Percentiles rank a stretch among this genome's conserved stretches.
phyloP scores from a whole-genome alignment of 805 yeast species.

The Hyphopichia homilentoma region DNA sequence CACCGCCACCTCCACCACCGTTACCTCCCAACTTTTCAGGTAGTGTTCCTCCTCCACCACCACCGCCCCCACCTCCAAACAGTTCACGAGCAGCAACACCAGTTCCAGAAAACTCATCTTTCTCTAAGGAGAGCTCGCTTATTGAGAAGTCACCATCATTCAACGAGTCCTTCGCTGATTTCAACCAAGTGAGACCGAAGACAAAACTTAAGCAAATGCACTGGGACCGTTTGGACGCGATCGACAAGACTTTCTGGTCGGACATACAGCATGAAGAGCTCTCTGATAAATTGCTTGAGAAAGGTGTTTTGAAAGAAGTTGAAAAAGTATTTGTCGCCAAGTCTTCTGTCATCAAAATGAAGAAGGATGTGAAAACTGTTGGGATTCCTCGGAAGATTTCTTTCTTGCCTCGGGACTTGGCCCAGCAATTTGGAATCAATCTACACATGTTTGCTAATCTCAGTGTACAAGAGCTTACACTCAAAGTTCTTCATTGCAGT shows the following conservation, averaged over 20 bases:
- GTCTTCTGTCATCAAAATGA: conserved; percentile 41
- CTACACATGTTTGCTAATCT: conserved; percentile 69
- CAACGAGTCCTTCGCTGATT: too few species aligned
- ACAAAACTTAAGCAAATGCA: conserved; percentile 88
- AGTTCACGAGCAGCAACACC: not conserved
- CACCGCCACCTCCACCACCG: conserved; percentile 18
- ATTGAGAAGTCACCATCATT: too few species aligned
- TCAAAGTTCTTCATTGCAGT: conserved; percentile 74
- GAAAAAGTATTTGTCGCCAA: conserved; percentile 87
- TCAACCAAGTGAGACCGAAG: conserved; percentile 61
- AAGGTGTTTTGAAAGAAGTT: conserved; percentile 79
- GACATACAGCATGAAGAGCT: conserved; percentile 54
- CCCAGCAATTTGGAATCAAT: conserved; percentile 94
- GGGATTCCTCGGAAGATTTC: too few species aligned
- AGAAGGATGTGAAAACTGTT: conserved; percentile 21
- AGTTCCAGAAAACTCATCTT: conserved; percentile 1
- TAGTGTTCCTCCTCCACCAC: conserved; percentile 9
- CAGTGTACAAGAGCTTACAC: conserved; percentile 62
- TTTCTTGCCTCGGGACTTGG: conserved; percentile 75
- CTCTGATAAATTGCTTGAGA: conserved; percentile 61
- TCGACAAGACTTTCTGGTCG: conserved; percentile 86
- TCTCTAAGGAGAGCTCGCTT: too few species aligned
- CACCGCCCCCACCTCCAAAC: conserved; percentile 2
- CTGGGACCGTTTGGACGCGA: conserved; percentile 89
- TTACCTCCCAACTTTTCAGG: conserved; percentile 6